These are phyloP conservation scores for Boletus pseudo-olivaceus DNA, from an alignment of 768 basidiomycete genomes.

Conservation along the genomic window DNA sequence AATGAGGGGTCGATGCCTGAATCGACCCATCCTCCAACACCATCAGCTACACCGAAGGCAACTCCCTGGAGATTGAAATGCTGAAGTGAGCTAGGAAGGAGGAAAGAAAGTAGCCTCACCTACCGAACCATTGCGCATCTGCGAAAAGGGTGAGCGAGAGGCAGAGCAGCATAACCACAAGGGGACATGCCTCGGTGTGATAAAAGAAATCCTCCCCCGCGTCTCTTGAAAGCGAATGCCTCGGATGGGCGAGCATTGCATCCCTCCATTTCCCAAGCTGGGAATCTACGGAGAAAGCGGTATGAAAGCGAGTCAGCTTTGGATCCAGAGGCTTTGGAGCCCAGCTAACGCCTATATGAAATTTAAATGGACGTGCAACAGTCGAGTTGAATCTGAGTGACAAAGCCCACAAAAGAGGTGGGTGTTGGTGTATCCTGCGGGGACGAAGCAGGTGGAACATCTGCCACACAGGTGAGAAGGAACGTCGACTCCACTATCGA, in stretches of 20 bases:
- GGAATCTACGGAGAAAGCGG: conserved; percentile 56
- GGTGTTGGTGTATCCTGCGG: background rate
- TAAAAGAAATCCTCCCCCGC: conserved; percentile 65
- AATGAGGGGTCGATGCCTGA: conserved; percentile 82
- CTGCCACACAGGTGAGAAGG: background rate
- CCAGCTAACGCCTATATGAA: conserved; percentile 78
- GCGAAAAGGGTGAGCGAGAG: conserved; percentile 3
- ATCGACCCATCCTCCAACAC: conserved; percentile 89
- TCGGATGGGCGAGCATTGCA: conserved; percentile 48
- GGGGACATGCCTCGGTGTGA: conserved; percentile 58
- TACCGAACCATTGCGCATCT: conserved; percentile 83
- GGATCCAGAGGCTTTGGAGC: conserved; percentile 60
- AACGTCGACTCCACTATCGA: background rate
- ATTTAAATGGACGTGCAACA: conserved; percentile 53
- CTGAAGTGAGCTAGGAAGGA: conserved; percentile 24
- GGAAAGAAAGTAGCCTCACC: conserved; percentile 30
- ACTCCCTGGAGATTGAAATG: conserved; percentile 49
- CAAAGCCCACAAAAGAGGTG: background rate
- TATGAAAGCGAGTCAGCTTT: conserved; percentile 31
- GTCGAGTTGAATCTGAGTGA: conserved; percentile 21
- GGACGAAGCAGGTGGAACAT: conserved; percentile 15
- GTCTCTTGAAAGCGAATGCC: conserved; percentile 34
- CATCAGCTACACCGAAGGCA: conserved; percentile 84
- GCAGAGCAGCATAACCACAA: background rate
- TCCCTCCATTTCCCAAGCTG: conserved; percentile 70